A percentile compares a stretch with the other conserved stretches of the same genome.
Evolutionary conservation across 768 basidiomycete genomes (phyloP).

Genomic region (Paxillus rubicundulus): DNA sequence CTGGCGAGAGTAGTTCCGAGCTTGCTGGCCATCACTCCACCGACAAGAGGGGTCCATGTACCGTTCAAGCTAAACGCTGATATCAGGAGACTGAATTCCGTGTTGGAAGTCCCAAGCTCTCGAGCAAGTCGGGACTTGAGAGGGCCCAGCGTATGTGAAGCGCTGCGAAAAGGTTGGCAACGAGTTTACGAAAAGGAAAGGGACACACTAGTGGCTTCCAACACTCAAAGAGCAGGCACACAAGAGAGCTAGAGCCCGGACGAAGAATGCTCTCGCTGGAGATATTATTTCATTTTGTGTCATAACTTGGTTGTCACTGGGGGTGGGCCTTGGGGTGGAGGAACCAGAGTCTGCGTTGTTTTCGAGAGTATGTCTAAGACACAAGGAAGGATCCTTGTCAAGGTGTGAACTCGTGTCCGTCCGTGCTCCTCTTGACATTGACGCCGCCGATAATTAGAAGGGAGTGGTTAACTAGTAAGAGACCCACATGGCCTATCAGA

Average conservation of each 20-base stretch:
- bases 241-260: constrained; percentile 59
- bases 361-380: background rate
- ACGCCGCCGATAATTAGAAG: too few species aligned
- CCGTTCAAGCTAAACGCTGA: constrained; percentile 75
- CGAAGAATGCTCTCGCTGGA: constrained; percentile 40
- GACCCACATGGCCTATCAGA: constrained; percentile 19
- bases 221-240: constrained; percentile 74
- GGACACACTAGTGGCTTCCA: constrained; percentile 71
- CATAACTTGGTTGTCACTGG: background rate
- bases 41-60: constrained; percentile 76
- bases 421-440: background rate
- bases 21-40: constrained; percentile 65
- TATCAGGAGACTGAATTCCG: constrained; percentile 74
- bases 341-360: background rate
- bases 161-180: constrained; percentile 39
- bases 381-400: background rate
- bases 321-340: background rate
- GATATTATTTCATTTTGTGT: constrained; percentile 14
- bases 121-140: constrained; percentile 66
- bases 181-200: background rate
- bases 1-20: constrained; percentile 71
- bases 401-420: background rate
- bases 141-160: constrained; percentile 73
- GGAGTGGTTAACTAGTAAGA: too few species aligned
- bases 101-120: constrained; percentile 73